Percentiles rank a stretch among this genome's conserved stretches.
Conservation (phyloP, 116 monocot species). For the Thalassia testudinum region DNA sequence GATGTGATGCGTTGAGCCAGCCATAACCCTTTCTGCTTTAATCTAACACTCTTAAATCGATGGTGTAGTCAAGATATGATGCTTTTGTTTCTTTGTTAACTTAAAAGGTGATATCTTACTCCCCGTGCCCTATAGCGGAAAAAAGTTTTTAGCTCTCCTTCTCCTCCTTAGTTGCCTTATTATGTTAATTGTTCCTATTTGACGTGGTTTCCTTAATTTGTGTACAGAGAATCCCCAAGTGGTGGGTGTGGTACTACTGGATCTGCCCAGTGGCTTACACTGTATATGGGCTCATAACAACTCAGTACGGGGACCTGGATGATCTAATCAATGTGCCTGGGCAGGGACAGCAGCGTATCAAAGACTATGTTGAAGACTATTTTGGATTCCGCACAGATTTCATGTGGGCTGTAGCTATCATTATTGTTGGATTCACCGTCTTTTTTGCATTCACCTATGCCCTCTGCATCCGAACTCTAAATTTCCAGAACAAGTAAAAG, state of each 20-base stretch:
- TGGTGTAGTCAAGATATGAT: no score
- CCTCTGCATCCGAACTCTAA: constrained; percentile 35
- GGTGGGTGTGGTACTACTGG: constrained; percentile 92
- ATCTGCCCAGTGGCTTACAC: constrained; percentile 73
- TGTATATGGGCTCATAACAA: constrained; percentile 42
- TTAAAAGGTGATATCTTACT: no score
- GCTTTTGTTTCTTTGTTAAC: no score
- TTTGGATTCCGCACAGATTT: constrained; percentile 41
- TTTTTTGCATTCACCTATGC: constrained; percentile 55
- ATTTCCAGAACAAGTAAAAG: constrained; percentile 54
- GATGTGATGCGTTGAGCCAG: no score
- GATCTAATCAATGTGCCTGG: constrained; percentile 37
- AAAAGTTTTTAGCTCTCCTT: no score
- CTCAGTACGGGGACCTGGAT: constrained; percentile 54
- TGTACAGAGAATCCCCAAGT: constrained; percentile 60
- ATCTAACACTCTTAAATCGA: no score
- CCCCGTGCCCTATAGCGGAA: no score
- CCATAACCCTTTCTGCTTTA: no score
- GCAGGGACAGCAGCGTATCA: constrained; percentile 11
- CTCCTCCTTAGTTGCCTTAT: no score
- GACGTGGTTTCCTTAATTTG: no score
- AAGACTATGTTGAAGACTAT: constrained; percentile 22
- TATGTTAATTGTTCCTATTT: no score
- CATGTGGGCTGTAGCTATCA: constrained; percentile 26
- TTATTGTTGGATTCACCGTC: constrained; percentile 31